Evolutionary conservation across 495 filamentous ascomycete species (phyloP).

Genomic region (Jackrogersella multiformis): DNA sequence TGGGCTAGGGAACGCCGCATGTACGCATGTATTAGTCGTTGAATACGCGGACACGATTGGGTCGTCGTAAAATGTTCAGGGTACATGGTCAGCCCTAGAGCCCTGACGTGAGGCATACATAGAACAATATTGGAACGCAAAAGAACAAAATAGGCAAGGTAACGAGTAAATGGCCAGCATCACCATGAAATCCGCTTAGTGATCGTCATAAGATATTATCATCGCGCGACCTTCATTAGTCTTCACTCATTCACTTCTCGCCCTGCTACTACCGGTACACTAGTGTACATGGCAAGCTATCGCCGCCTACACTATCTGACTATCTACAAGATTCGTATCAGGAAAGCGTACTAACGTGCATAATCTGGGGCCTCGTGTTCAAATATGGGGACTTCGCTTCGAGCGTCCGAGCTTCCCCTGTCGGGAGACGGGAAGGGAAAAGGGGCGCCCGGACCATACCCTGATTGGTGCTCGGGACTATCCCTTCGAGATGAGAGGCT

Average conservation of each 20-base stretch:
- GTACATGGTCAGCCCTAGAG: slow-evolving; percentile 34
- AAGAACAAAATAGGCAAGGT: slow-evolving; percentile 16
- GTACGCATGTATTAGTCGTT: background rate
- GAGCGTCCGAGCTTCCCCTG: slow-evolving; percentile 24
- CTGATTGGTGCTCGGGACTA: slow-evolving; percentile 25
- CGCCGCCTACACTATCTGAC: too few species aligned
- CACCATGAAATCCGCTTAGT: slow-evolving; percentile 5
- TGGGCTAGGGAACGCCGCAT: background rate
- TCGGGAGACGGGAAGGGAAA: slow-evolving; percentile 7
- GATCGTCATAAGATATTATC: slow-evolving; percentile 9
- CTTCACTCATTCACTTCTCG: background rate
- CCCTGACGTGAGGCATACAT: slow-evolving; percentile 38
- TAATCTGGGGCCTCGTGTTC: slow-evolving; percentile 39
- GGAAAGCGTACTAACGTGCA: slow-evolving; percentile 5
- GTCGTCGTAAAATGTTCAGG: slow-evolving; percentile 1
- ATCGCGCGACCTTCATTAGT: slow-evolving; percentile 5
- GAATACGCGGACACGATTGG: slow-evolving; percentile 21
- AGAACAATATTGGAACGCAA: slow-evolving; percentile 19
- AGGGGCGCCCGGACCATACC: slow-evolving; percentile 21
- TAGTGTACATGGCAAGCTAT: too few species aligned
- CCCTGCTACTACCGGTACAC: too few species aligned
- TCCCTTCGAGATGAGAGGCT: slow-evolving; percentile 18
- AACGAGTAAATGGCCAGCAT: slow-evolving; percentile 10
- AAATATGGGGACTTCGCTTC: slow-evolving; percentile 14
- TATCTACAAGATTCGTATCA: background rate